Percentiles rank a stretch among this genome's conserved stretches.
Conservation (phyloP, 1,284 basidiomycete genomes). For the Sparassis latifolia region DNA sequence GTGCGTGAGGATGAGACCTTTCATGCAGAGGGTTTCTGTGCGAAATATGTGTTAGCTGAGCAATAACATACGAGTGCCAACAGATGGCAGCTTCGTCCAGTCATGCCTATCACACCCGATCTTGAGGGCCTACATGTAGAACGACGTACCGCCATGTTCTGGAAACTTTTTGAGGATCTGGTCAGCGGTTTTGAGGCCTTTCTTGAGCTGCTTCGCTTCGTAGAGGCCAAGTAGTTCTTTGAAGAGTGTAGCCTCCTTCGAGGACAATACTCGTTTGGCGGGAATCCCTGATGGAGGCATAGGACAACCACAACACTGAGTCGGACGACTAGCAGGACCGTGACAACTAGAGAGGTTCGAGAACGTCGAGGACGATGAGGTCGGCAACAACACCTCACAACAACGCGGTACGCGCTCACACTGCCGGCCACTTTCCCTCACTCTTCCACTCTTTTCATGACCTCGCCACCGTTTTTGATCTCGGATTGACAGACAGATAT, state of each 20-base stretch:
- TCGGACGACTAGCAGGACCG: slow-evolving; percentile 5
- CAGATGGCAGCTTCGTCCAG: too few species aligned
- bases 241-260: slow-evolving; percentile 86
- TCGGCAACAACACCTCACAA: slow-evolving; percentile 16
- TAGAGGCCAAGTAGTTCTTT: slow-evolving; percentile 86
- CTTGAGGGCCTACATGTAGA: slow-evolving; percentile 9
- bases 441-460: not conserved
- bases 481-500: too few species aligned
- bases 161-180: slow-evolving; percentile 94
- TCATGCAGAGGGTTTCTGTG: slow-evolving; percentile 90
- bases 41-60: slow-evolving; percentile 8
- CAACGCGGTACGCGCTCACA: slow-evolving; percentile 18
- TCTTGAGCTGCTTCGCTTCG: slow-evolving; percentile 87
- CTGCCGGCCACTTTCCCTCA: slow-evolving; percentile 1
- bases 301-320: not conserved
- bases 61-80: not conserved
- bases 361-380: slow-evolving; percentile 1
- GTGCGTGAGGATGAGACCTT: slow-evolving; percentile 82
- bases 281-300: slow-evolving; percentile 29
- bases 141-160: slow-evolving; percentile 80
- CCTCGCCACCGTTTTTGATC: too few species aligned
- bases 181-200: slow-evolving; percentile 89
- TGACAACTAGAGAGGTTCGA: slow-evolving; percentile 1
- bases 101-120: too few species aligned
- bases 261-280: slow-evolving; percentile 53